Conservation (phyloP, 139 green algal genomes). For the Eudorina sp. region DNA sequence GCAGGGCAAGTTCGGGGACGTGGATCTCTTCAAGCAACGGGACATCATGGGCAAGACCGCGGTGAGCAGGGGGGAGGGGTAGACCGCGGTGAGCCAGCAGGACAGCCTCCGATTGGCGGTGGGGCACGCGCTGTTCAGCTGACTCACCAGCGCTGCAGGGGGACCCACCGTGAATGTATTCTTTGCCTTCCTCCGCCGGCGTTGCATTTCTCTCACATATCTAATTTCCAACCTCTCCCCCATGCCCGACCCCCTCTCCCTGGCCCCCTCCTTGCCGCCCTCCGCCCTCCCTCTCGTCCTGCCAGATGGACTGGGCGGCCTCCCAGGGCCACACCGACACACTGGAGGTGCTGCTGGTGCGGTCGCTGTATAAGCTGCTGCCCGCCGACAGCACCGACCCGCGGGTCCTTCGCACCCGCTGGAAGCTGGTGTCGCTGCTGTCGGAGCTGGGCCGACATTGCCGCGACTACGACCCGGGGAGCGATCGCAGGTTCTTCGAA, state of each 20-base stretch:
- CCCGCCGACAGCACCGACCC: not conserved
- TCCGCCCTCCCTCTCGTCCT: not conserved
- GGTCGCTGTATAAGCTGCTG: slow-evolving; percentile 25
- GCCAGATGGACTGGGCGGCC: slow-evolving; percentile 11
- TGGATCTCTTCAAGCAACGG: slow-evolving; percentile 20
- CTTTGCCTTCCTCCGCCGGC: no score
- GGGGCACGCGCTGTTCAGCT: no score
- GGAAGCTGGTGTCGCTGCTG: slow-evolving; percentile 13
- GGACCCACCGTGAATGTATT: no score
- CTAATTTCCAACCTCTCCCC: no score
- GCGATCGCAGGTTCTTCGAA: not conserved
- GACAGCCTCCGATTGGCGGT: no score
- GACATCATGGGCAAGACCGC: slow-evolving; percentile 29
- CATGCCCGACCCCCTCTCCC: no score
- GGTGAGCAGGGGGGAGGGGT: not conserved
- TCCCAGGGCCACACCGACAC: slow-evolving; percentile 33
- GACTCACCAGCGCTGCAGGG: no score
- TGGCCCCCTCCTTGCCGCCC: no score
- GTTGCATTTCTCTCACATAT: no score
- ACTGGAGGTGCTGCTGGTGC: slow-evolving; percentile 11
- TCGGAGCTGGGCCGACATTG: not conserved
- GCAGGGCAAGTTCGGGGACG: slow-evolving; percentile 5
- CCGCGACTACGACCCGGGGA: slow-evolving; percentile 7
- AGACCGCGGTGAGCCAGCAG: no score
- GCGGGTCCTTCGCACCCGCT: not conserved